These are phyloP conservation scores for Ogataea sp. DNA, from an alignment of 805 yeast genomes.

Conservation along the genomic window DNA sequence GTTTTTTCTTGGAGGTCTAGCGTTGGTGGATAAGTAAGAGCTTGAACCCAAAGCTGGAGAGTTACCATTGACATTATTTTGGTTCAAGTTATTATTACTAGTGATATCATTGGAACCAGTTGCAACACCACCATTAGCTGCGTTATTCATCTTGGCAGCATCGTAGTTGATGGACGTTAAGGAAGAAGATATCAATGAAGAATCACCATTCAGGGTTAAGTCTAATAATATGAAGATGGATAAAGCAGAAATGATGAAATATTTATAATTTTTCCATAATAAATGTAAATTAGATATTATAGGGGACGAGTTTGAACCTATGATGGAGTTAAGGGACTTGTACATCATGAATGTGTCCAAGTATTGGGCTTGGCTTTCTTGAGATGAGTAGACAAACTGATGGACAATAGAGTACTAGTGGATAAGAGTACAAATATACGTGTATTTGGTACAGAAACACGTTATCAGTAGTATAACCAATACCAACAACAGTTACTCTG, in stretches of 20 bases:
- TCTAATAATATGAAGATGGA: slow-evolving; percentile 1
- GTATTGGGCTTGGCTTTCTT: too few species aligned
- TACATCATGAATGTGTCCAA: background rate
- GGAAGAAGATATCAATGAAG: background rate
- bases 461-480: too few species aligned
- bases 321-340: background rate
- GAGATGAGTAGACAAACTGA: too few species aligned
- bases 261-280: slow-evolving; percentile 1
- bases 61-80: background rate
- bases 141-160: too few species aligned
- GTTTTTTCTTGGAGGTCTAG: slow-evolving; percentile 18
- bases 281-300: background rate
- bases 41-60: background rate
- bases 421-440: too few species aligned
- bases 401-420: too few species aligned
- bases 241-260: background rate
- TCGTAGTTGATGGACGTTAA: background rate
- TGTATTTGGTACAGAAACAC: too few species aligned
- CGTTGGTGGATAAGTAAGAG: slow-evolving; percentile 1
- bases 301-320: too few species aligned
- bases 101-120: background rate
- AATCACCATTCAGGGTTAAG: slow-evolving; percentile 1
- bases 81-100: background rate
- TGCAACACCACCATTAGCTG: too few species aligned
- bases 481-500: too few species aligned